Conservation (phyloP, 176 grass and related monocot species). For the Juncus effusus region DNA sequence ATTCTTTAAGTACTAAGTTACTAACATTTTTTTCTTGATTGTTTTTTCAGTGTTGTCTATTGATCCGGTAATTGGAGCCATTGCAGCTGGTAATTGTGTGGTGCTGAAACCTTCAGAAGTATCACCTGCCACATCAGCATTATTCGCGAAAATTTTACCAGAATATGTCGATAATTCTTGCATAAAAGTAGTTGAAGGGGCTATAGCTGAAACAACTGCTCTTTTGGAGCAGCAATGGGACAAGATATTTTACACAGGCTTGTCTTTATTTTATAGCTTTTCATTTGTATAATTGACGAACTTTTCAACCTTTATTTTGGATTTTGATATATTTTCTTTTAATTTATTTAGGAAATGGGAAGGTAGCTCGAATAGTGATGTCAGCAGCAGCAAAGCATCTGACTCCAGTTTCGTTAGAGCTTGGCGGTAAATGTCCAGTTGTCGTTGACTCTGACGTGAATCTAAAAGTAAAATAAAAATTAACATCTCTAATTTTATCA, state of each 20-base stretch:
- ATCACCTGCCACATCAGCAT: slow-evolving; percentile 46
- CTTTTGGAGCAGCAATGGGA: slow-evolving; percentile 81
- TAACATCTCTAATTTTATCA: neutral
- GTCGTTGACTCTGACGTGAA: slow-evolving; percentile 68
- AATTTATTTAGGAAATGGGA: slow-evolving; percentile 48
- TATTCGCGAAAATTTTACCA: slow-evolving; percentile 45
- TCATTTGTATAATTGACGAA: too few relatives aligned
- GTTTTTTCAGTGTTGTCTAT: slow-evolving; percentile 33
- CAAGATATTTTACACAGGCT: slow-evolving; percentile 80
- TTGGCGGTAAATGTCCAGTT: slow-evolving; percentile 92
- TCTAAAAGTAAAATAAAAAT: slow-evolving; percentile 49
- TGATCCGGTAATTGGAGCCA: slow-evolving; percentile 65
- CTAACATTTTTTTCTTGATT: neutral
- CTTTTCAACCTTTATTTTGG: too few relatives aligned
- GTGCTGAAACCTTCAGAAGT: slow-evolving; percentile 79
- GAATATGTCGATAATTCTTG: slow-evolving; percentile 56
- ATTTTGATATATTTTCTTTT: neutral
- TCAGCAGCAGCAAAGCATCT: slow-evolving; percentile 76
- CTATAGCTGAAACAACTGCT: slow-evolving; percentile 35
- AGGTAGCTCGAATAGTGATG: slow-evolving; percentile 71
- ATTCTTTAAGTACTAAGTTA: neutral
- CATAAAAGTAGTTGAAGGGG: slow-evolving; percentile 67
- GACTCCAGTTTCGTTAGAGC: slow-evolving; percentile 81
- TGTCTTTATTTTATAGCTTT: too few relatives aligned
- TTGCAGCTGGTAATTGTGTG: slow-evolving; percentile 67